Base-by-base conservation (phyloP, 2,329 filamentous ascomycete genomes). In the Alternaria solani region DNA sequence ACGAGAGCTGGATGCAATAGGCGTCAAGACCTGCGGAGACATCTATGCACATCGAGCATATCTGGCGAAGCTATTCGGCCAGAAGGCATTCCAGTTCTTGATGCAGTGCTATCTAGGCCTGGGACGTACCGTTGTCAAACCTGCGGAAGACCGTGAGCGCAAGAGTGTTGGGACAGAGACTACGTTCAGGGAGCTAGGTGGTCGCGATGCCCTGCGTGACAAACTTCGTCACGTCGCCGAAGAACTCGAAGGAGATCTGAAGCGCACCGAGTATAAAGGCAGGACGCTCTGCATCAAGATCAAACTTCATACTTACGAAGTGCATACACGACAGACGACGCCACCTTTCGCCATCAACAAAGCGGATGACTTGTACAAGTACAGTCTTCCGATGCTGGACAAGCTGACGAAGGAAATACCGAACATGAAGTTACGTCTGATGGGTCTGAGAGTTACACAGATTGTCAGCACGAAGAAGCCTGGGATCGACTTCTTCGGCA, bases 101-200 rank as follows among this genome's bases (percentile, higher is more conserved):
- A 86, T 97, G 62, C 87, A 89, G 61, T 93, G 91, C 70, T 91
- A 96, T 68, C 85, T 98, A 0, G 95, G 95, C 0, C 84, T 98
- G 0, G 95, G 95, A 1, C 85, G 94, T 32, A 98, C 94, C 0
- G 87, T 86, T 42, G 87, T 98, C 4, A 91, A 94, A 60, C 94
- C 94, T 0, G 91, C 91, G 0, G 93, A 96, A 70, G 93, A 94
- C 57, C 93, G 93, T 67, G 93, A 96, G 75, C 87, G 95, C 16
- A 98, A 98, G 77, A 96, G 92, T 65, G 91, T 98, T 1, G 94
- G 95, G 18, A 97, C 94, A 0, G 95, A 99, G 78, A 91, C 90
- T 63, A 98, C 94, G 0, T 99, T 99, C 70, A 83, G 86, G 39
- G 94, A 97, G 49, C 88, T 96, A 71, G 87, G 86, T 2, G 88